Base-by-base conservation (phyloP, 2,329 filamentous ascomycete species). In the Calonectria multiphialidica region DNA sequence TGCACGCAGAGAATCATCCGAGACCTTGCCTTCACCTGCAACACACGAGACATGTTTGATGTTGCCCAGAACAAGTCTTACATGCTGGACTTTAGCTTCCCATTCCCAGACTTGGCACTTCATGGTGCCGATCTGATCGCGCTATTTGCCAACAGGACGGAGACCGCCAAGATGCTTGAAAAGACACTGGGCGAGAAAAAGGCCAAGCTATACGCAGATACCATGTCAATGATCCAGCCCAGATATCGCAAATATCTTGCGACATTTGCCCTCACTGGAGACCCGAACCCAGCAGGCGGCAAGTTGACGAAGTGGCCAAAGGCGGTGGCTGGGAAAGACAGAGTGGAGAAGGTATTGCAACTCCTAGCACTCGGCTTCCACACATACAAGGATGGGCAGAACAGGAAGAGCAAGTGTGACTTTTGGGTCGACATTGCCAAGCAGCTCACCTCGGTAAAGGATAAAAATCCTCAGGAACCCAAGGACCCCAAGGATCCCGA, bases 21-120 rank as follows among this genome's bases (percentile, higher is more conserved):
- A 4, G 70, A 75, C 13, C 13, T 40, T 8, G 42, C 63, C 12
- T 75, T 75, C 25, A 72, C 72, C 2, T 75, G 74, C 49, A 75
- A 75, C 23, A 75, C 57, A 0, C 25, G 74, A 33, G 63, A 72
- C 21, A n/a, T 73, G 4, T 44, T 71, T 28, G 50, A 71, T 3
- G 57, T 68, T 1, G 72, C 65, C 23, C 57, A 62, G 0, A 3
- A 62, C 2, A 45, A 64, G 25, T 35, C 72, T 2, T 73, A 73
- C 57, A 64, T 61, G 55, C 73, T 76, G 70, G 49, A 70, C 15
- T 74, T 72, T 40, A 53, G 28, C 3, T 76, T 71, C 23, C 65
- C 64, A 2, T 9, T 5, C 2, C 12, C 25, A 4, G 1, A 7
- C 0, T 1, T 71, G 2, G 64, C 68, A 1, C 35, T 40, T 4